Percentiles rank a stretch among this genome's conserved stretches.
Evolutionary conservation across 2,329 filamentous ascomycete genomes (phyloP).

Genomic region (Aspergillus fumigatus): DNA sequence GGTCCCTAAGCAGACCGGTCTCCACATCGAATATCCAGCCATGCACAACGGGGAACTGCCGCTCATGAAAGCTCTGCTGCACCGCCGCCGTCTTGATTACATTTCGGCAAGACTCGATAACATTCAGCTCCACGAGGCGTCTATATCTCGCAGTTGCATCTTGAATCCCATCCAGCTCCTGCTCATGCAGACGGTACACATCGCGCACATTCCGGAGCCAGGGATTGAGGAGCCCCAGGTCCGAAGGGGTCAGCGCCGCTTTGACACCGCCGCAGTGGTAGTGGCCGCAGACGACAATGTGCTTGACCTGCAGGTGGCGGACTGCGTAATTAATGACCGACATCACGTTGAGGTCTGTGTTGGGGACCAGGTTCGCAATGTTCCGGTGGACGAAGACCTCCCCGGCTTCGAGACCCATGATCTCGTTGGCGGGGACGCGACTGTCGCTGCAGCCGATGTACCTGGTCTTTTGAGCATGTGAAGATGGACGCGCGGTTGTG

Average conservation of each 20-base stretch:
- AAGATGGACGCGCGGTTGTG: not conserved
- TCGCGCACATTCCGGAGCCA: slow-evolving; percentile 67
- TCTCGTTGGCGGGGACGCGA: slow-evolving; percentile 30
- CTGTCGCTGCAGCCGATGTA: slow-evolving; percentile 35
- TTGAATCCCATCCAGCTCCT: slow-evolving; percentile 53
- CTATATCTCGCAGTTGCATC: slow-evolving; percentile 20
- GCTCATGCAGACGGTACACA: slow-evolving; percentile 67
- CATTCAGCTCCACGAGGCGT: slow-evolving; percentile 27
- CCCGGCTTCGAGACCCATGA: slow-evolving; percentile 29
- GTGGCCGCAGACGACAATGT: slow-evolving; percentile 68
- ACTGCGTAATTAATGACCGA: slow-evolving; percentile 32
- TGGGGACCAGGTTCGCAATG: slow-evolving; percentile 30
- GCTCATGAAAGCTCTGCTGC: slow-evolving; percentile 57
- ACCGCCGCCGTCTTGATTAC: slow-evolving; percentile 48
- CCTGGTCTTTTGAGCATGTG: slow-evolving; percentile 7
- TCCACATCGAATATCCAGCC: slow-evolving; percentile 69
- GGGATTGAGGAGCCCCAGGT: slow-evolving; percentile 66
- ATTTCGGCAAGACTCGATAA: slow-evolving; percentile 27
- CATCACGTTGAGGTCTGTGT: slow-evolving; percentile 26
- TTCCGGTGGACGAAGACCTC: slow-evolving; percentile 33
- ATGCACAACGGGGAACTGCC: slow-evolving; percentile 65
- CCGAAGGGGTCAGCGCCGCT: slow-evolving; percentile 59
- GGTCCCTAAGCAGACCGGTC: slow-evolving; percentile 62
- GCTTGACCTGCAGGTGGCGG: slow-evolving; percentile 50
- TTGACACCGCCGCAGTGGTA: slow-evolving; percentile 63